Evolutionary conservation across 176 grass and related monocot species (phyloP), one percentile per base, ranked within the genome.

Genomic region (Eragrostis nindensis): DNA sequence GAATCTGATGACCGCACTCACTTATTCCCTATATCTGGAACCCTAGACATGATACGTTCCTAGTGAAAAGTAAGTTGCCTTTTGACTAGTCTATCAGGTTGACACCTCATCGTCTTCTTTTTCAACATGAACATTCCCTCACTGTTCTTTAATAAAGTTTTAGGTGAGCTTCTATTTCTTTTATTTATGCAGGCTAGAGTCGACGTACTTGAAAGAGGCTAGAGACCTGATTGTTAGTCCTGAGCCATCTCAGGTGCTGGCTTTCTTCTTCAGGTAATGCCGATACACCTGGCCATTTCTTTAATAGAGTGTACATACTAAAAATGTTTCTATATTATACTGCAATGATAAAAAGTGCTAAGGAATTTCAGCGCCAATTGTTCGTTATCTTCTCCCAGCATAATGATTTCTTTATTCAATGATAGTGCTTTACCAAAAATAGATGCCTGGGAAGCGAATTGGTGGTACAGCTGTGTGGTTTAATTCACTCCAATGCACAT

Each of bases 21-120:
- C 62, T 90, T 94, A 91, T 92, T 93, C 92, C 80, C 87, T 91
- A 94, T 87, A 91, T 98, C 90, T 90, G 44, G 69, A 84, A 74
- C 85, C 84, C 56, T 89, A 80, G 70, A 80, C 73, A 85, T 82
- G 87, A 83, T 90, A 63, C 68, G 80, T 66, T 77, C 80, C 56
- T 78, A 71, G 7, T 59, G 77, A 86, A 97, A 97, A 91, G 91
- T 78, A 69, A 77, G 66, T 53, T 75, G 65, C 87, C 75, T 97
- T 97, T 92, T 91, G 87, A 94, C 89, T 81, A 74, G 22, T 76
- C 44, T 75, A 83, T 84, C 55, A 45, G 77, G 70, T 75, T 73
- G 83, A 77, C 47, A 87, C 76, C 74, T 82, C 69, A 72, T 80
- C 49, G 68, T 84, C 47, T 81, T 53, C 71, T 46, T 69, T 79